Conservation (phyloP, 1,284 basidiomycete genomes). For the Agroathelia rolfsii region DNA sequence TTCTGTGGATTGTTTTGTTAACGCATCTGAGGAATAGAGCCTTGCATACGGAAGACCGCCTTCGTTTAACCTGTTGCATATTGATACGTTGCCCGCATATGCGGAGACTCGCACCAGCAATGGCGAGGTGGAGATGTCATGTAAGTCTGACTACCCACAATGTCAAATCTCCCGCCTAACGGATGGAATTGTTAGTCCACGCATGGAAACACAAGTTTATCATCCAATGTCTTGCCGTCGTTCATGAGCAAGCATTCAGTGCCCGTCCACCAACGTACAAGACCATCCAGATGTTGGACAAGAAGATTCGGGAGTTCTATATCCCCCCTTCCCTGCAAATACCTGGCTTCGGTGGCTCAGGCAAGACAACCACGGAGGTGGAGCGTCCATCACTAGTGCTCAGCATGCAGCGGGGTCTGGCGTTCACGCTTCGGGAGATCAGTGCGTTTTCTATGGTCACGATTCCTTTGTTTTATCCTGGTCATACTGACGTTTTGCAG, state of each 20-base stretch:
- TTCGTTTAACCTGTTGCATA: conserved; percentile 47
- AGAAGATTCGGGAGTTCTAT: conserved; percentile 49
- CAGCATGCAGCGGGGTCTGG: conserved; percentile 54
- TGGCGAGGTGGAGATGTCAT: conserved; percentile 55
- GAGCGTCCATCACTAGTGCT: conserved; percentile 41
- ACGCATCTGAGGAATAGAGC: too few species aligned
- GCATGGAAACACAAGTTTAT: conserved; percentile 59
- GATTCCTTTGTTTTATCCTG: conserved; percentile 4
- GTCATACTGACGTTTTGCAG: conserved; percentile 25
- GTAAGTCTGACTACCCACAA: conserved; percentile 28
- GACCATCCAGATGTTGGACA: conserved; percentile 51
- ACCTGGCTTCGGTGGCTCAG: conserved; percentile 47
- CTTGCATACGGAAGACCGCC: conserved; percentile 64
- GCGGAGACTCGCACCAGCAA: conserved; percentile 34
- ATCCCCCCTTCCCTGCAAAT: conserved; percentile 56
- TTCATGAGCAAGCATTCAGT: conserved; percentile 59
- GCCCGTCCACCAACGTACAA: conserved; percentile 50
- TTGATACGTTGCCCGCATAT: conserved; percentile 50
- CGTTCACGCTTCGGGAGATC: conserved; percentile 57
- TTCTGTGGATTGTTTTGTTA: conserved; percentile 9
- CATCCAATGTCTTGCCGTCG: conserved; percentile 47
- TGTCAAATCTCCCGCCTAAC: conserved; percentile 9
- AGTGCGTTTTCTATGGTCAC: conserved; percentile 28
- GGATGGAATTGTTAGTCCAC: conserved; percentile 36
- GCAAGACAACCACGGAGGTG: conserved; percentile 28